Percentiles rank a stretch among this genome's conserved stretches.
Conservation (phyloP, 352 stramenopile genomes). For the Peronosclerospora sorghi region DNA sequence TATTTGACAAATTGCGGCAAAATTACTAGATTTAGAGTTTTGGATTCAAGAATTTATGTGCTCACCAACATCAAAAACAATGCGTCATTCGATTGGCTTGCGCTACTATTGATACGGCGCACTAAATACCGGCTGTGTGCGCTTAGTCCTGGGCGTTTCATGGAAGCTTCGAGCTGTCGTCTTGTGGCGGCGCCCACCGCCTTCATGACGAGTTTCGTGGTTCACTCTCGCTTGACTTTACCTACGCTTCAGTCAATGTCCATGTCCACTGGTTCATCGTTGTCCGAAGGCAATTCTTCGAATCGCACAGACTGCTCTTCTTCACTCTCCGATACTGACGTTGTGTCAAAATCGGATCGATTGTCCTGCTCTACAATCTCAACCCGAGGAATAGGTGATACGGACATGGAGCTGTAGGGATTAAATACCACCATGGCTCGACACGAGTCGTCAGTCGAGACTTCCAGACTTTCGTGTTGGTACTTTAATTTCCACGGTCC, state of each 20-base stretch:
- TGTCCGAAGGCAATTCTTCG: constrained; percentile 56
- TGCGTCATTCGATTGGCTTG: no score
- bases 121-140: no score
- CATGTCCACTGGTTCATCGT: constrained; percentile 66
- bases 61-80: no score
- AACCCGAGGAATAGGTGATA: constrained; percentile 20
- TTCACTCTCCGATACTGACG: constrained; percentile 12
- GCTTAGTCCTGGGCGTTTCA: no score
- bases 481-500: constrained; percentile 12
- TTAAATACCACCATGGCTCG: constrained; percentile 54
- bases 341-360: constrained; percentile 1
- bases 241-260: constrained; percentile 37
- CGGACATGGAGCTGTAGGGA: constrained; percentile 20
- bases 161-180: no score
- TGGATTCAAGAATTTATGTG: no score
- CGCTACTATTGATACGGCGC: no score
- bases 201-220: no score
- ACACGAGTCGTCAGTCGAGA: constrained; percentile 23
- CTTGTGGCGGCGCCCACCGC: no score
- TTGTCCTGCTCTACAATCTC: constrained; percentile 46
- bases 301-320: constrained; percentile 47
- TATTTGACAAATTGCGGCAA: constrained; percentile 2
- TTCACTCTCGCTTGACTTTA: no score
- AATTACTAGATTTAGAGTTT: no score
- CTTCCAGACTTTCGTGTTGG: not conserved